These are phyloP conservation scores for Aspergillus aculeatinus DNA, from an alignment of 2,329 filamentous ascomycete species.

Conservation along the genomic window DNA sequence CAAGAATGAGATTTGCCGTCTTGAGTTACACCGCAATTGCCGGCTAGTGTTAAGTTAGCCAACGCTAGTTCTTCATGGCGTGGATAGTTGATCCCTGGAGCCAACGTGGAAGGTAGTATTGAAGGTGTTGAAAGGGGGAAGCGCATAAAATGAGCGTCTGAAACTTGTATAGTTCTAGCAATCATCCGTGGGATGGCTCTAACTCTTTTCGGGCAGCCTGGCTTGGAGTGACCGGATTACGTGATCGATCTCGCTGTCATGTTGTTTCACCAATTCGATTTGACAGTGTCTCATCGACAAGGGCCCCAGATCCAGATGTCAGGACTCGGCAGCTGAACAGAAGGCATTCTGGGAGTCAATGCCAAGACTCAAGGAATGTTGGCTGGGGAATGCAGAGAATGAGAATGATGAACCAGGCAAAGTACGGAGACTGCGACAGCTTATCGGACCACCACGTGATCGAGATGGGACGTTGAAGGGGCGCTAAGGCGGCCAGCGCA, in stretches of 20 bases:
- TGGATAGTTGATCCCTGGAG: not conserved
- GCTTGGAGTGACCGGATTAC: not conserved
- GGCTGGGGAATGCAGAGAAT: constrained; percentile 35
- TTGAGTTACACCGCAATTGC: not conserved
- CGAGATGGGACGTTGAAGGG: constrained; percentile 5
- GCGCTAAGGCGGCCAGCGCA: constrained; percentile 20
- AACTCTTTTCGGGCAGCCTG: not conserved
- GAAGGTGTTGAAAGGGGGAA: not conserved
- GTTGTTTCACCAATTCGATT: not conserved
- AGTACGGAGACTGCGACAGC: not conserved
- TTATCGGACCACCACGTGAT: constrained; percentile 24
- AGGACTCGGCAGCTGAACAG: not conserved
- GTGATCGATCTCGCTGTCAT: not conserved
- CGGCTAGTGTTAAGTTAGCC: not conserved
- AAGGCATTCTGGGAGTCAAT: not conserved
- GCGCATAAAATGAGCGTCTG: not conserved
- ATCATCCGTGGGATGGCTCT: not conserved
- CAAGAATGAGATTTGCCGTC: not conserved
- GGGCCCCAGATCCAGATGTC: not conserved
- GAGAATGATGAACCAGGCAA: not conserved
- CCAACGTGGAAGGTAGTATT: not conserved
- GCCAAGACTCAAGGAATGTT: not conserved
- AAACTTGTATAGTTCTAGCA: not conserved
- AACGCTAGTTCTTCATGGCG: not conserved
- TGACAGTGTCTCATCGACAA: constrained; percentile 6